Conservation (phyloP, 495 filamentous ascomycete species). For the Aspergillus cavernicola region DNA sequence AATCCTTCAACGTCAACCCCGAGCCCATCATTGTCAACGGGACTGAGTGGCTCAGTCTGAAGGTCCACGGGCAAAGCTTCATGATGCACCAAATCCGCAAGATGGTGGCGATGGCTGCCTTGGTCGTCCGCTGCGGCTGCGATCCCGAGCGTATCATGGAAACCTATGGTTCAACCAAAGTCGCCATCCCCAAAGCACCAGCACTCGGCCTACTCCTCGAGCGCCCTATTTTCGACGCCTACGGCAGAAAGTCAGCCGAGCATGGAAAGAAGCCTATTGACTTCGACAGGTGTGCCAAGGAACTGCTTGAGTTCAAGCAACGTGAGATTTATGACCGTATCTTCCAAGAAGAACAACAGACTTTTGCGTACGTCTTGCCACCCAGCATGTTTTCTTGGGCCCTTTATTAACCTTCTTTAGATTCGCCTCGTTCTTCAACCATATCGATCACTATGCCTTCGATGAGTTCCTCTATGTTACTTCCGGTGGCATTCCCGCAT, state of each 20-base stretch:
- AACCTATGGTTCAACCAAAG: constrained; percentile 59
- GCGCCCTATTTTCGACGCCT: constrained; percentile 80
- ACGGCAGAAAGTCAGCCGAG: constrained; percentile 61
- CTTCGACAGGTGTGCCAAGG: constrained; percentile 69
- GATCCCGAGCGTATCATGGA: constrained; percentile 62
- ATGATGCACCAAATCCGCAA: constrained; percentile 99
- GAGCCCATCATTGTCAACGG: constrained; percentile 79
- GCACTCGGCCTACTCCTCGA: constrained; percentile 85
- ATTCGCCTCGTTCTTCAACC: constrained; percentile 78
- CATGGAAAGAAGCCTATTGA: constrained; percentile 64
- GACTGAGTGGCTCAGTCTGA: constrained; percentile 91
- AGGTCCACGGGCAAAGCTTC: constrained; percentile 95
- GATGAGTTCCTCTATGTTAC: constrained; percentile 76
- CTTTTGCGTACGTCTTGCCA: constrained; percentile 58
- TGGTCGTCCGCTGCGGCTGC: constrained; percentile 77
- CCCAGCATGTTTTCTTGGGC: neutral
- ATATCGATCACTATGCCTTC: constrained; percentile 72
- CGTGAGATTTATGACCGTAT: constrained; percentile 88
- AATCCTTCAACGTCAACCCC: constrained; percentile 70
- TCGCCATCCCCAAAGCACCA: constrained; percentile 91
- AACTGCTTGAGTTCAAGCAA: constrained; percentile 88
- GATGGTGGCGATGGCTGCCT: constrained; percentile 90
- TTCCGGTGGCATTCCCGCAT: constrained; percentile 56
- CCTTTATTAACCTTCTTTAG: constrained; percentile 32
- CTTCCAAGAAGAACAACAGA: constrained; percentile 80